Percentiles rank a stretch among this genome's conserved stretches.
Evolutionary conservation across 768 basidiomycete species (phyloP).

Genomic region (Kwoniella heveanensis): DNA sequence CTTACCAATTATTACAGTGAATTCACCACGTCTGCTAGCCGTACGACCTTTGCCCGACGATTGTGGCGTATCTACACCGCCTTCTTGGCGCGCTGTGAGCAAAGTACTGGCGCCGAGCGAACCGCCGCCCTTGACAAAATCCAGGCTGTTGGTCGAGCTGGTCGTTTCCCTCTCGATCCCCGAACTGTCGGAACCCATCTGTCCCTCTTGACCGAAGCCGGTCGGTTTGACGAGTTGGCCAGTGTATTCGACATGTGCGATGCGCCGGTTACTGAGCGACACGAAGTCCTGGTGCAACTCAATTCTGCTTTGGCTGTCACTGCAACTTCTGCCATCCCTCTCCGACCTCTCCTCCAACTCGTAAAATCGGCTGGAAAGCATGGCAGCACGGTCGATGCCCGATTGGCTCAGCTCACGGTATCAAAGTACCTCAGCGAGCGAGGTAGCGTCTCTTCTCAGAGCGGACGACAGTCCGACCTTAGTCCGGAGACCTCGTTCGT

Average conservation of each 20-base stretch:
- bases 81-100: slow-evolving; percentile 4
- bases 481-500: slow-evolving; percentile 12
- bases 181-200: slow-evolving; percentile 5
- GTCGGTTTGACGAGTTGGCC: slow-evolving; percentile 12
- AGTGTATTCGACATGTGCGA: slow-evolving; percentile 4
- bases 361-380: slow-evolving; percentile 9
- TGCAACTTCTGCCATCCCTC: slow-evolving; percentile 7
- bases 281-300: neutral
- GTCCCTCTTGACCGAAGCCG: slow-evolving; percentile 9
- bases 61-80: slow-evolving; percentile 16
- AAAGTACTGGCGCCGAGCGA: neutral
- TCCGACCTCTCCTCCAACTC: slow-evolving; percentile 5
- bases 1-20: neutral
- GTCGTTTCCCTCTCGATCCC: slow-evolving; percentile 9
- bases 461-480: slow-evolving; percentile 1
- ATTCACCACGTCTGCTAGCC: slow-evolving; percentile 1
- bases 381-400: neutral
- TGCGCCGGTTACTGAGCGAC: neutral
- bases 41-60: slow-evolving; percentile 8
- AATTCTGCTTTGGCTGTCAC: neutral
- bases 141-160: neutral
- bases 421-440: slow-evolving; percentile 16
- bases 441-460: neutral
- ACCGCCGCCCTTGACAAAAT: slow-evolving; percentile 4
- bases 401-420: slow-evolving; percentile 7